phyloP scores from a whole-genome alignment of 345 rosid genomes.

The Carallia brachiata region DNA sequence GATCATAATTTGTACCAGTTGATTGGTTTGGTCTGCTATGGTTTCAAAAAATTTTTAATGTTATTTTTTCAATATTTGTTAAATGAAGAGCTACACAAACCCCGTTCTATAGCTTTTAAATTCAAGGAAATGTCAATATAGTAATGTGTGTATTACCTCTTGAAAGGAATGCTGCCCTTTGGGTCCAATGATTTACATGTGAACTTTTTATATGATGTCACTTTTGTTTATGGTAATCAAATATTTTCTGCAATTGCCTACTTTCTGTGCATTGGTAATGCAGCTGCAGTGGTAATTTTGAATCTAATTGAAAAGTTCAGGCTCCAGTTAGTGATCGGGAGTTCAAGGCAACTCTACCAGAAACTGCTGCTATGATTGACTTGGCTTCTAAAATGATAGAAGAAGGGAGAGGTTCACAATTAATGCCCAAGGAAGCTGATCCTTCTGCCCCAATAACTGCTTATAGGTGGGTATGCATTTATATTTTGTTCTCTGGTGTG shows the following conservation, averaged over 20 bases:
- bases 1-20: too few relatives aligned
- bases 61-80: too few relatives aligned
- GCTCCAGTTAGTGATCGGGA: slow-evolving; percentile 98
- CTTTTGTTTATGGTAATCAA: slow-evolving; percentile 5
- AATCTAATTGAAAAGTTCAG: slow-evolving; percentile 46
- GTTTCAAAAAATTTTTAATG: too few relatives aligned
- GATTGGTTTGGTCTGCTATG: too few relatives aligned
- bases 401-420: slow-evolving; percentile 73
- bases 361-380: slow-evolving; percentile 91
- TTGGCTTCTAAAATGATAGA: slow-evolving; percentile 86
- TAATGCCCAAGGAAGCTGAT: slow-evolving; percentile 94
- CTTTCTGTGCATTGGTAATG: slow-evolving; percentile 13
- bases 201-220: slow-evolving; percentile 4
- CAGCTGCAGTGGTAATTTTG: slow-evolving; percentile 22
- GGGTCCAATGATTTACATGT: slow-evolving; percentile 8
- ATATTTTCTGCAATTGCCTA: slow-evolving; percentile 12
- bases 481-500: neutral
- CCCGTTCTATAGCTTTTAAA: neutral
- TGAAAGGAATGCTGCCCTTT: neutral
- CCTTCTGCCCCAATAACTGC: slow-evolving; percentile 82
- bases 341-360: slow-evolving; percentile 89
- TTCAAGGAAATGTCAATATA: neutral
- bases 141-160: neutral
- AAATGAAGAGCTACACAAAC: too few relatives aligned
- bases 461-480: slow-evolving; percentile 45